A percentile compares a stretch with the other conserved stretches of the same genome.
Conservation (phyloP, 768 basidiomycete species). For the Aureoboletus auriporus region DNA sequence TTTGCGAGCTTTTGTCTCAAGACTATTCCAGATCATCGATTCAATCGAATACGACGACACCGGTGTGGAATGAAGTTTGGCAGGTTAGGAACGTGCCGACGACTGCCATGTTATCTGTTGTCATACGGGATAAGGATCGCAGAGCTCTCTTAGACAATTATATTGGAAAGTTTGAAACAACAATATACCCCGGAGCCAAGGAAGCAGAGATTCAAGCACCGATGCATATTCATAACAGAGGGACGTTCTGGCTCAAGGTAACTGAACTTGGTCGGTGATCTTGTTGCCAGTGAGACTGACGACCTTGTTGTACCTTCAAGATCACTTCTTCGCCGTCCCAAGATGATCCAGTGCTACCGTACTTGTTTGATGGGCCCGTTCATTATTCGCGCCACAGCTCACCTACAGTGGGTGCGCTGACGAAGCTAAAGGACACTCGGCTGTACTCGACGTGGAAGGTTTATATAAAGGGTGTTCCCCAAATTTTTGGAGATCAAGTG, state of each 20-base stretch:
- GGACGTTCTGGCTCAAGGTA: slow-evolving; percentile 71
- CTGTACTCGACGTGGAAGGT: slow-evolving; percentile 80
- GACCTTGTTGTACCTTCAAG: slow-evolving; percentile 28
- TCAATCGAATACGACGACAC: slow-evolving; percentile 48
- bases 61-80: slow-evolving; percentile 80
- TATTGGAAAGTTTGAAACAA: slow-evolving; percentile 59
- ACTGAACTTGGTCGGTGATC: background rate
- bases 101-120: slow-evolving; percentile 54
- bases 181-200: slow-evolving; percentile 52
- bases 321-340: slow-evolving; percentile 52
- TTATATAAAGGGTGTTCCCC: slow-evolving; percentile 55
- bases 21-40: slow-evolving; percentile 54
- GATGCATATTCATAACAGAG: slow-evolving; percentile 44
- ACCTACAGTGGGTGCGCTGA: slow-evolving; percentile 62
- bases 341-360: slow-evolving; percentile 40
- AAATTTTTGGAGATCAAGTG: slow-evolving; percentile 53
- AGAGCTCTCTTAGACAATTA: slow-evolving; percentile 54
- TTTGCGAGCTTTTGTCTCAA: background rate
- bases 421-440: slow-evolving; percentile 55
- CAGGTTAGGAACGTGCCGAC: slow-evolving; percentile 66
- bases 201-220: slow-evolving; percentile 61
- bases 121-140: slow-evolving; percentile 68
- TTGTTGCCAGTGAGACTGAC: background rate
- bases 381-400: slow-evolving; percentile 70
- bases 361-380: slow-evolving; percentile 70